phyloP scores from a whole-genome alignment of 2,329 filamentous ascomycete species.

The Diaporthe sp. region DNA sequence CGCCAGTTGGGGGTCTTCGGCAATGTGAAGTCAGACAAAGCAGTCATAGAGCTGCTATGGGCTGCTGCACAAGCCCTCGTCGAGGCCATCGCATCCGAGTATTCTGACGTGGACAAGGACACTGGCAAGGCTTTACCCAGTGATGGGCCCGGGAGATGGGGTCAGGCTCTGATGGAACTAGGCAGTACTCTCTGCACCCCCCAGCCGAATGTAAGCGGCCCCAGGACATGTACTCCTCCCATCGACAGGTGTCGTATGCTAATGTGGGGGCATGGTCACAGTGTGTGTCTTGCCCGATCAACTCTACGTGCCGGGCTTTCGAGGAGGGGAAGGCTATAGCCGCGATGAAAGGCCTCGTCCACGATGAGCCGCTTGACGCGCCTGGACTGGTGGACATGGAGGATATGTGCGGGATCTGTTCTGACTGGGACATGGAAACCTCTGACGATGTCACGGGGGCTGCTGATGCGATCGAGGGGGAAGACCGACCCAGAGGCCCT shows the following conservation, averaged over 20 bases:
- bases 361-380: background rate
- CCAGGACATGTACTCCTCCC: background rate
- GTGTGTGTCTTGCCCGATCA: constrained; percentile 66
- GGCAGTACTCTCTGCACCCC: constrained; percentile 74
- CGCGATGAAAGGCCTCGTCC: constrained; percentile 31
- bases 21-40: constrained; percentile 70
- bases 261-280: background rate
- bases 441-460: constrained; percentile 56
- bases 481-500: constrained; percentile 6
- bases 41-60: constrained; percentile 68
- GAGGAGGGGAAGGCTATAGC: constrained; percentile 59
- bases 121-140: constrained; percentile 51
- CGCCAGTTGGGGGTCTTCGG: constrained; percentile 70
- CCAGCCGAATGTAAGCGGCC: constrained; percentile 59
- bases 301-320: constrained; percentile 65
- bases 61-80: constrained; percentile 69
- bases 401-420: constrained; percentile 64
- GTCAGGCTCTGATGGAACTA: constrained; percentile 76
- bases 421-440: constrained; percentile 47
- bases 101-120: constrained; percentile 40
- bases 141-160: constrained; percentile 71
- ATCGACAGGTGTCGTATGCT: background rate
- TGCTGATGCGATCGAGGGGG: constrained; percentile 39
- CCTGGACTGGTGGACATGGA: constrained; percentile 59
- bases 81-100: constrained; percentile 62